Evolutionary conservation across 2,329 filamentous ascomycete species (phyloP), one percentile per base, ranked within the genome.

Genomic region (Sarocladium kiliense): DNA sequence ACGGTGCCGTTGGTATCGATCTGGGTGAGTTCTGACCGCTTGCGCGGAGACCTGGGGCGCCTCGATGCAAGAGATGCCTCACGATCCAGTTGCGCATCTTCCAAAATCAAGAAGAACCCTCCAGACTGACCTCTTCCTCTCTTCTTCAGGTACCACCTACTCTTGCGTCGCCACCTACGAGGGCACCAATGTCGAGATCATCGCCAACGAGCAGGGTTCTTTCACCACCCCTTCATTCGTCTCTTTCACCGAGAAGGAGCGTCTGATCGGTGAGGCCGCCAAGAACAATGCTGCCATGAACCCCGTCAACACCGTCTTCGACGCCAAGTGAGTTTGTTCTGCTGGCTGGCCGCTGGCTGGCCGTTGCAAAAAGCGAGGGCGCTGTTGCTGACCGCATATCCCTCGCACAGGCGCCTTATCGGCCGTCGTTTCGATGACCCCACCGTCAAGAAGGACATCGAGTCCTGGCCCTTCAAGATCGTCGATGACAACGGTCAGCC

Each of bases 281-380:
- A 99, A 97, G 89, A 99, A 99, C 84, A 92, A 97, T 86, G 94
- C 93, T 72, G 93, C 94, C 71, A 96, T 97, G 91, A 99, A 99
- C 89, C 94, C 94, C 61, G 77, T 77, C 73, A 97, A 97, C 84
- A 99, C 94, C 67, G 84, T 99, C 78, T 99, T 97, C 80, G 94
- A 99, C 79, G 89, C 96, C 85, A 99, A 97, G 91, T 94, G 77
- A 79, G 88, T 78, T 39, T 9, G 12, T 16, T 19, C 36, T n/a
- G n/a, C 16, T 19, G 30, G 6, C 36, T n/a, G 36, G 36, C 56
- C 47, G 39, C n/a, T 16, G 5, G n/a, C 30, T 21, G 37, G 53
- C 12, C 11, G 18, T 23, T 18, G 10, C 49, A 30, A 4, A 3
- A 16, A 9, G 18, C 21, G 19, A 34, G 26, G 25, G 42, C 19